Evolutionary conservation across 1,284 basidiomycete species (phyloP).

Genomic region (Sporisorium reilianum): DNA sequence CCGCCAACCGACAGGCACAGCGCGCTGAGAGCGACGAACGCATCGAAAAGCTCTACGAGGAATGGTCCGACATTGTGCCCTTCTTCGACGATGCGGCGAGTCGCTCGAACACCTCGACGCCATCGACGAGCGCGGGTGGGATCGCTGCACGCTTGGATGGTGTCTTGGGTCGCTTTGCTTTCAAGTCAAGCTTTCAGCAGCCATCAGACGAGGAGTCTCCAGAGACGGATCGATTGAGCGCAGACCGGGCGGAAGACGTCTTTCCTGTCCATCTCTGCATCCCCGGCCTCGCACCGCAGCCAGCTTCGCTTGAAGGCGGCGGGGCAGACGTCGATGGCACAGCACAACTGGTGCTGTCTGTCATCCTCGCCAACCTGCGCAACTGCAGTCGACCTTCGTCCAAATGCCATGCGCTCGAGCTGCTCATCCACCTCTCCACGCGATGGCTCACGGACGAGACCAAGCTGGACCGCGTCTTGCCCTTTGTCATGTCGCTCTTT

Average conservation of each 20-base stretch:
- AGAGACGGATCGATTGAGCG: conserved; percentile 17
- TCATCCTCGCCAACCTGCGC: conserved; percentile 89
- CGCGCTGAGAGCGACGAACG: conserved; percentile 64
- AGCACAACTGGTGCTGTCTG: conserved; percentile 81
- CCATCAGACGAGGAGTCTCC: conserved; percentile 15
- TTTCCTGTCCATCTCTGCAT: conserved; percentile 55
- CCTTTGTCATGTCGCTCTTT: conserved; percentile 88
- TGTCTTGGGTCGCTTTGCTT: conserved; percentile 33
- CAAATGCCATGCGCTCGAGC: conserved; percentile 84
- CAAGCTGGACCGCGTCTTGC: conserved; percentile 91
- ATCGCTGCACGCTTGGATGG: conserved; percentile 26
- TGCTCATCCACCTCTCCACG: conserved; percentile 84
- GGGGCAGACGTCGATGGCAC: conserved; percentile 76
- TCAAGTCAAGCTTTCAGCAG: conserved; percentile 52
- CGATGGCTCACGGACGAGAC: conserved; percentile 89
- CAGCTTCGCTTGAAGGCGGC: conserved; percentile 16
- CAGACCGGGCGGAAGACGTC: conserved; percentile 26
- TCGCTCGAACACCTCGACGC: neutral
- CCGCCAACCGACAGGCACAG: conserved; percentile 16
- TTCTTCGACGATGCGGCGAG: conserved; percentile 36
- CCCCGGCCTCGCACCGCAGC: conserved; percentile 50
- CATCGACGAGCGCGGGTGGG: conserved; percentile 7
- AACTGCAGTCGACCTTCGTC: conserved; percentile 89
- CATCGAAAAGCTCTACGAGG: conserved; percentile 65
- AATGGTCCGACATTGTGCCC: conserved; percentile 58